Evolutionary conservation across 108 stramenopile genomes (phyloP).

Genomic region (Chaetoceros muelleri): DNA sequence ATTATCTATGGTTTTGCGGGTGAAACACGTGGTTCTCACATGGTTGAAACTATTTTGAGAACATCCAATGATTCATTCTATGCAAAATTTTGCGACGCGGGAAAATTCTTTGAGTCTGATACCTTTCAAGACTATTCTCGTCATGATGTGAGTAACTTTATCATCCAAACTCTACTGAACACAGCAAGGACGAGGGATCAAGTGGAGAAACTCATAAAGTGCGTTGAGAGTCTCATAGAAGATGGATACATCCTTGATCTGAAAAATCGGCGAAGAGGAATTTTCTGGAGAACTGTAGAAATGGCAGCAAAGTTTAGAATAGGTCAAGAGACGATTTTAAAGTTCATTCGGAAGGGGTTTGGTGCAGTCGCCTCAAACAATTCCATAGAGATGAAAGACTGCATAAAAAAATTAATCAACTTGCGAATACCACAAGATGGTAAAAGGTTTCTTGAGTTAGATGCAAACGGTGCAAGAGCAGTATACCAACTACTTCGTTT

Average conservation of each 20-base stretch:
- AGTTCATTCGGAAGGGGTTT: slow-evolving; percentile 54
- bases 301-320: slow-evolving; percentile 51
- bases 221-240: slow-evolving; percentile 36
- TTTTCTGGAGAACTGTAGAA: slow-evolving; percentile 73
- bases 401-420: slow-evolving; percentile 40
- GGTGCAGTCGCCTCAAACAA: slow-evolving; percentile 10
- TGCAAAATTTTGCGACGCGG: slow-evolving; percentile 30
- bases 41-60: slow-evolving; percentile 61
- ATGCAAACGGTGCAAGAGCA: slow-evolving; percentile 53
- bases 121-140: slow-evolving; percentile 60
- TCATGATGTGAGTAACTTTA: slow-evolving; percentile 76
- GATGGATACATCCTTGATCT: slow-evolving; percentile 45
- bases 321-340: slow-evolving; percentile 50
- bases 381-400: slow-evolving; percentile 26
- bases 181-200: slow-evolving; percentile 49
- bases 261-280: slow-evolving; percentile 34
- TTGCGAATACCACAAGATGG: slow-evolving; percentile 24
- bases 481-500: slow-evolving; percentile 71
- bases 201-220: slow-evolving; percentile 43
- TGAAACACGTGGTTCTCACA: slow-evolving; percentile 66
- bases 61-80: slow-evolving; percentile 50
- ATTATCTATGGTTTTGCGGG: slow-evolving; percentile 76
- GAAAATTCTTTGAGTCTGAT: slow-evolving; percentile 37
- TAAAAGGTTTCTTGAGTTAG: slow-evolving; percentile 30
- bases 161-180: slow-evolving; percentile 53